These are phyloP conservation scores for Amphicarpaea edgeworthii DNA, from an alignment of 306 rosid species.

Conservation along the genomic window DNA sequence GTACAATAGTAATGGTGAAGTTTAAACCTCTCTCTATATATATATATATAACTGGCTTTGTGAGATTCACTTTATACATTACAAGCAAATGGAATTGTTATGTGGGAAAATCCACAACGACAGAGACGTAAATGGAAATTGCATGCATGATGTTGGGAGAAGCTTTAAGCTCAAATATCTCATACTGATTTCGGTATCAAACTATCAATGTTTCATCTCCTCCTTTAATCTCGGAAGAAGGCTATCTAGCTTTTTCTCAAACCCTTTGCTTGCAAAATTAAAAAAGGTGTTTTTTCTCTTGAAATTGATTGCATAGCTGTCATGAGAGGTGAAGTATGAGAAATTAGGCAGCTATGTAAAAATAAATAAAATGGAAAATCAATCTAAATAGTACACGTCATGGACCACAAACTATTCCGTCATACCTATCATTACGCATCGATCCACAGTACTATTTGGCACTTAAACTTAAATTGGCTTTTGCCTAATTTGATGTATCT, in stretches of 20 bases:
- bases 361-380: conserved; percentile 47
- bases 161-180: conserved; percentile 35
- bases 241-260: conserved; percentile 46
- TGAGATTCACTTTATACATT: not conserved
- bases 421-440: conserved; percentile 41
- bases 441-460: conserved; percentile 36
- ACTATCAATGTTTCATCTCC: conserved; percentile 23
- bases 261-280: conserved; percentile 48
- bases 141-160: conserved; percentile 43
- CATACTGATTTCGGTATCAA: conserved; percentile 20
- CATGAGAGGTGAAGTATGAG: conserved; percentile 35
- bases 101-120: conserved; percentile 35
- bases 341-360: conserved; percentile 44
- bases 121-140: conserved; percentile 46
- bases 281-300: conserved; percentile 39
- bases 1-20: not conserved
- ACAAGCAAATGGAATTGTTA: conserved; percentile 8
- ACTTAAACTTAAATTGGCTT: conserved; percentile 42
- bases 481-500: conserved; percentile 54
- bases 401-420: conserved; percentile 46
- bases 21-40: too few relatives aligned
- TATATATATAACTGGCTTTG: too few relatives aligned
- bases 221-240: conserved; percentile 38
- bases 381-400: conserved; percentile 29
- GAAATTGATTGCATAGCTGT: conserved; percentile 41